Evolutionary conservation across 768 basidiomycete species (phyloP).

Genomic region (Phylloporus arenicola): DNA sequence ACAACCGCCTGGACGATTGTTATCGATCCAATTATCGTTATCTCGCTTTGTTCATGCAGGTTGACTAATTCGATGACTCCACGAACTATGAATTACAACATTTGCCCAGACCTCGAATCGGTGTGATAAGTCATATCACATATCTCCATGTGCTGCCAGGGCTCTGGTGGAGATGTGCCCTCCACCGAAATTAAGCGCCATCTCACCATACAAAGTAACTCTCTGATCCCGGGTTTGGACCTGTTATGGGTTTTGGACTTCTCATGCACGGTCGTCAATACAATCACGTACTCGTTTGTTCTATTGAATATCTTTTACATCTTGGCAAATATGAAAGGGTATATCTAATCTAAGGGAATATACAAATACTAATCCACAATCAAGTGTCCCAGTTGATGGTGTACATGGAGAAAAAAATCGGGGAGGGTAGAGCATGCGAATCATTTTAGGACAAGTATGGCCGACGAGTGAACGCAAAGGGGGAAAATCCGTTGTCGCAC

Average conservation of each 20-base stretch:
- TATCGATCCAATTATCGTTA: conserved; percentile 6
- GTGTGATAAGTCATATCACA: background rate
- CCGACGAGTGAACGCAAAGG: conserved; percentile 43
- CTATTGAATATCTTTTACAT: background rate
- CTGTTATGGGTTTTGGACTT: too few species aligned
- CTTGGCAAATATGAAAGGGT: conserved; percentile 14
- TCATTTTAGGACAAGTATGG: conserved; percentile 26
- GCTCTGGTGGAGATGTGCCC: background rate
- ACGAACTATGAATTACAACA: conserved; percentile 4
- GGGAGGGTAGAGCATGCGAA: background rate
- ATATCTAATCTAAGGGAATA: conserved; percentile 20
- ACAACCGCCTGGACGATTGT: background rate
- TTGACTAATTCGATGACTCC: background rate
- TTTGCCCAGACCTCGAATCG: background rate
- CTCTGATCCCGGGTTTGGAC: too few species aligned
- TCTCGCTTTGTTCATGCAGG: background rate
- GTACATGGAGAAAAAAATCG: conserved; percentile 2
- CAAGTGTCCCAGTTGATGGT: conserved; percentile 9
- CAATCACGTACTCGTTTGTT: conserved; percentile 14
- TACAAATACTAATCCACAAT: conserved; percentile 7
- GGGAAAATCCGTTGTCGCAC: conserved; percentile 36
- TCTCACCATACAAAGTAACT: background rate
- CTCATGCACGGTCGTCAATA: background rate
- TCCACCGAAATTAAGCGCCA: background rate
- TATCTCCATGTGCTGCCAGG: conserved; percentile 4